Evolutionary conservation across 1,284 basidiomycete genomes (phyloP).

Genomic region (Pascua guehoae): DNA sequence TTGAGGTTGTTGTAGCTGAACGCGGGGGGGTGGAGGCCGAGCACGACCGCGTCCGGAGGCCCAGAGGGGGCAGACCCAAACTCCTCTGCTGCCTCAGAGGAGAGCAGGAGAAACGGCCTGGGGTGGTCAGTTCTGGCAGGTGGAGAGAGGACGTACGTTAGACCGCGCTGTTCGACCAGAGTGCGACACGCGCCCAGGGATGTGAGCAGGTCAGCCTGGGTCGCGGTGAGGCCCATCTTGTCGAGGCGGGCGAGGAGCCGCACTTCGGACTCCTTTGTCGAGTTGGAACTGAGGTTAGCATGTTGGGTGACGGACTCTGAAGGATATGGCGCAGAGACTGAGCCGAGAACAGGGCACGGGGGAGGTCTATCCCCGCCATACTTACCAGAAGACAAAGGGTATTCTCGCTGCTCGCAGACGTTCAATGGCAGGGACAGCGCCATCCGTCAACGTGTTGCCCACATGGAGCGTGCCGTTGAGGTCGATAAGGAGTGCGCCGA

Average conservation of each 20-base stretch:
- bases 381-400: constrained; percentile 64
- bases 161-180: constrained; percentile 49
- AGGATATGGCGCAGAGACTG: too few relatives aligned
- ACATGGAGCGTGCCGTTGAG: constrained; percentile 66
- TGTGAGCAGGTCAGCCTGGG: constrained; percentile 58
- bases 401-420: constrained; percentile 53
- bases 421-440: constrained; percentile 56
- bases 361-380: constrained; percentile 25
- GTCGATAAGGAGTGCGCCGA: constrained; percentile 60
- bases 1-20: constrained; percentile 61
- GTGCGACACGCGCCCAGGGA: constrained; percentile 61
- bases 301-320: neutral
- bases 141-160: constrained; percentile 50
- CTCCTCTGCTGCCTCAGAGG: constrained; percentile 59
- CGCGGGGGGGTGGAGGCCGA: constrained; percentile 59
- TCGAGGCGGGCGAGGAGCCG: constrained; percentile 52
- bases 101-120: constrained; percentile 62
- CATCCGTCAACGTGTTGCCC: constrained; percentile 54
- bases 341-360: neutral
- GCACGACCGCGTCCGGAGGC: constrained; percentile 58
- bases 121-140: neutral
- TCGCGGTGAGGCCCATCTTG: constrained; percentile 56
- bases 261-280: constrained; percentile 55
- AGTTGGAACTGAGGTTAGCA: constrained; percentile 45
- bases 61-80: constrained; percentile 35